phyloP scores from a whole-genome alignment of 805 yeast genomes.

The Diddensiella transvaalensis region DNA sequence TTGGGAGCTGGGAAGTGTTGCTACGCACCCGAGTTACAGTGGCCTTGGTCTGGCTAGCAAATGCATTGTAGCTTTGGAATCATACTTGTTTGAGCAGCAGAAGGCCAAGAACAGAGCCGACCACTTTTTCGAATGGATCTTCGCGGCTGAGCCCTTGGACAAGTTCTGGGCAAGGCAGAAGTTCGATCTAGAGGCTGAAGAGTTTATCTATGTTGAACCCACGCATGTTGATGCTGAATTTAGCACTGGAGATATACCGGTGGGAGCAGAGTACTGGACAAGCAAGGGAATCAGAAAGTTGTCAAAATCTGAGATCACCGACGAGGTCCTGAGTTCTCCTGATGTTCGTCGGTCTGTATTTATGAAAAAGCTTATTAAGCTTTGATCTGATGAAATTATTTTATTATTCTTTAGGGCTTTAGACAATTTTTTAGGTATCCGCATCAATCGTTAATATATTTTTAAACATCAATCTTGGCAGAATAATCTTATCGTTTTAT shows the following conservation, averaged over 20 bases:
- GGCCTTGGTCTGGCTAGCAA: neutral
- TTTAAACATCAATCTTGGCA: neutral
- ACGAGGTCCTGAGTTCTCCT: neutral
- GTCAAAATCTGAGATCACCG: neutral
- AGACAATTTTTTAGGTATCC: too few relatives aligned
- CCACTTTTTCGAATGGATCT: neutral
- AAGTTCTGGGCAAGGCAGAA: neutral
- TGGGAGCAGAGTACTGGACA: neutral
- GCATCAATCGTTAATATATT: too few relatives aligned
- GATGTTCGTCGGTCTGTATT: neutral
- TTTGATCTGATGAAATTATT: neutral
- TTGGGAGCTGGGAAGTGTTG: slow-evolving; percentile 2
- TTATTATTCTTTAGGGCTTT: too few relatives aligned
- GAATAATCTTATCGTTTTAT: neutral
- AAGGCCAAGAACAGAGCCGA: neutral
- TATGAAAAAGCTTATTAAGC: neutral
- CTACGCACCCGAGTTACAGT: neutral
- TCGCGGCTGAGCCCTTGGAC: neutral
- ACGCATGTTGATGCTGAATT: neutral
- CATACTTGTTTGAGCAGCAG: neutral
- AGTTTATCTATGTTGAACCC: neutral
- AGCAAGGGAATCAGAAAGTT: neutral
- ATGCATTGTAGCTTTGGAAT: neutral
- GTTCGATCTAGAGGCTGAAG: neutral
- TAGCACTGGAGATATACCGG: neutral